phyloP scores from a whole-genome alignment of 768 basidiomycete genomes.

The Porphyrellus cyaneotinctus region DNA sequence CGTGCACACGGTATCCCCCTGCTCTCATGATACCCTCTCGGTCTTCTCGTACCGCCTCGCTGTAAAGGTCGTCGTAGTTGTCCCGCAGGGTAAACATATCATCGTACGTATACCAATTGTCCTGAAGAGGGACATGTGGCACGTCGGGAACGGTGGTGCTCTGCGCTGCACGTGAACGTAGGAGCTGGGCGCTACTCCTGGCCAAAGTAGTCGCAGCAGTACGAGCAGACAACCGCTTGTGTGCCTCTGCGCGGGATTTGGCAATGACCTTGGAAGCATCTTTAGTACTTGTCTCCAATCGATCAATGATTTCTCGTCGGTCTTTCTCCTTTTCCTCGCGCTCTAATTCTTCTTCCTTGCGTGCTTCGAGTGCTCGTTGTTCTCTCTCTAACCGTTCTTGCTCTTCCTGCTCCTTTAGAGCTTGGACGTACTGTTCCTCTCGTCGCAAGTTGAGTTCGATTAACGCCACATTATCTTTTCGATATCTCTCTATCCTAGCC shows the following conservation, averaged over 20 bases:
- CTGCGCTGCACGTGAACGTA: slow-evolving; percentile 62
- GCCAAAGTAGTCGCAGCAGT: slow-evolving; percentile 39
- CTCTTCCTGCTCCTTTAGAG: slow-evolving; percentile 76
- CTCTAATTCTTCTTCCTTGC: slow-evolving; percentile 70
- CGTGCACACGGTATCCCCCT: slow-evolving; percentile 77
- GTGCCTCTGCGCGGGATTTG: slow-evolving; percentile 60
- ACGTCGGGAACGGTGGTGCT: slow-evolving; percentile 68
- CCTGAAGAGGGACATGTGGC: slow-evolving; percentile 75
- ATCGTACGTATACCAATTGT: slow-evolving; percentile 72
- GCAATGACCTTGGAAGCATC: slow-evolving; percentile 68
- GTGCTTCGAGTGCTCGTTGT: slow-evolving; percentile 59
- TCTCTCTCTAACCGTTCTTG: slow-evolving; percentile 70
- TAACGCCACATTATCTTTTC: slow-evolving; percentile 72
- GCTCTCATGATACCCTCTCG: slow-evolving; percentile 76
- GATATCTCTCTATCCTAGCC: slow-evolving; percentile 72
- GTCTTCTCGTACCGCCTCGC: slow-evolving; percentile 73
- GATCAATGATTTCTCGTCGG: slow-evolving; percentile 72
- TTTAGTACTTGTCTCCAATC: slow-evolving; percentile 71
- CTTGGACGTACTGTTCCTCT: slow-evolving; percentile 70
- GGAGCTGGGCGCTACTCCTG: slow-evolving; percentile 44
- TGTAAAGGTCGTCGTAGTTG: slow-evolving; percentile 67
- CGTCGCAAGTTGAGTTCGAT: slow-evolving; percentile 84
- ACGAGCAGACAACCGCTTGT: slow-evolving; percentile 57
- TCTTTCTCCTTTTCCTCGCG: slow-evolving; percentile 72
- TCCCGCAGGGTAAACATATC: slow-evolving; percentile 55